These are phyloP conservation scores for Rasamsonia emersonii DNA, from an alignment of 2,329 filamentous ascomycete genomes.

Conservation along the genomic window DNA sequence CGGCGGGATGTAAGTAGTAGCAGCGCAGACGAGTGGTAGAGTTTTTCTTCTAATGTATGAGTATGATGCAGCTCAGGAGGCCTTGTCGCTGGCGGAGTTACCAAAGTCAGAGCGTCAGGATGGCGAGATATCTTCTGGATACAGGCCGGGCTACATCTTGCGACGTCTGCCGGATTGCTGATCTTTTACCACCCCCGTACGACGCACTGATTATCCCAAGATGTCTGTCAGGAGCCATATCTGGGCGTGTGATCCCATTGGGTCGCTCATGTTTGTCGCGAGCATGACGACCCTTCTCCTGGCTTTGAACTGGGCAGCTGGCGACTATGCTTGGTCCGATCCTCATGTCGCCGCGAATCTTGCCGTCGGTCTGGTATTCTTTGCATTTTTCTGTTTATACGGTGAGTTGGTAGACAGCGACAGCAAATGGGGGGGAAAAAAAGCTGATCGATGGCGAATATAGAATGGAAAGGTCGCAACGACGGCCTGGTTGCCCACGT, in stretches of 20 bases:
- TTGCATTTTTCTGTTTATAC: constrained; percentile 6
- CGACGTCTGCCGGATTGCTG: constrained; percentile 5
- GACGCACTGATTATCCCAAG: constrained; percentile 2
- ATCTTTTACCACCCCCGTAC: constrained; percentile 6
- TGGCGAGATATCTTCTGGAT: constrained; percentile 8
- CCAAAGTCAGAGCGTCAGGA: constrained; percentile 1
- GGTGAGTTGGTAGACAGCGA: too few species aligned
- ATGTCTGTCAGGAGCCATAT: constrained; percentile 4
- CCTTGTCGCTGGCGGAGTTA: constrained; percentile 4
- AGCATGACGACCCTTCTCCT: constrained; percentile 6
- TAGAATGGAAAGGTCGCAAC: constrained; percentile 7
- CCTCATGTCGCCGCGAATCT: constrained; percentile 5
- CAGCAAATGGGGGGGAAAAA: too few species aligned
- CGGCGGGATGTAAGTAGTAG: constrained; percentile 7
- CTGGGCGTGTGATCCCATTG: constrained; percentile 8
- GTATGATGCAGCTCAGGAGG: constrained; percentile 1
- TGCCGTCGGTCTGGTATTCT: constrained; percentile 3
- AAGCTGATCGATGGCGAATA: background rate
- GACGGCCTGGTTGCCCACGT: constrained; percentile 6
- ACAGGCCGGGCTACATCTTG: constrained; percentile 5
- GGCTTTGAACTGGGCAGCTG: constrained; percentile 7
- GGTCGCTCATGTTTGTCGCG: constrained; percentile 3
- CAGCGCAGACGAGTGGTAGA: too few species aligned
- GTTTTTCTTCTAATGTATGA: too few species aligned
- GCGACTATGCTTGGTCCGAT: constrained; percentile 5